Percentiles rank a stretch among this genome's conserved stretches.
Evolutionary conservation across 2,329 filamentous ascomycete genomes (phyloP).

Genomic region (Stromatinia cepivora): DNA sequence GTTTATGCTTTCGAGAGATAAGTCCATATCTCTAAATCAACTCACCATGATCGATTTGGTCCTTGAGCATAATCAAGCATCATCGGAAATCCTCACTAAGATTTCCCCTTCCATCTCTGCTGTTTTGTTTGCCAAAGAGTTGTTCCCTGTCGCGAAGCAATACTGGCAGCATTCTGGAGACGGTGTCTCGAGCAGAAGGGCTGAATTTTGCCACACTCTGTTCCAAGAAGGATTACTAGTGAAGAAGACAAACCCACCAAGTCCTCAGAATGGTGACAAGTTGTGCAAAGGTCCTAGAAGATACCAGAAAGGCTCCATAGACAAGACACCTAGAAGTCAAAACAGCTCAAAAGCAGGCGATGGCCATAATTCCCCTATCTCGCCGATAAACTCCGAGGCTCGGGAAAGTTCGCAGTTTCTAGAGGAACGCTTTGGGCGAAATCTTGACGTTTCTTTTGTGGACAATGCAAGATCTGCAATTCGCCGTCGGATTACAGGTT

Average conservation of each 20-base stretch:
- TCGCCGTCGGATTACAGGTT: slow-evolving; percentile 82
- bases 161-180: slow-evolving; percentile 98
- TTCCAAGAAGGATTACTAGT: slow-evolving; percentile 68
- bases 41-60: slow-evolving; percentile 63
- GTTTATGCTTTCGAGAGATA: slow-evolving; percentile 66
- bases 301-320: slow-evolving; percentile 67
- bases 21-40: slow-evolving; percentile 50
- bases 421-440: slow-evolving; percentile 91
- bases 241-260: slow-evolving; percentile 43
- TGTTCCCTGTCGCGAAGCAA: slow-evolving; percentile 76
- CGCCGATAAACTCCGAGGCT: slow-evolving; percentile 34
- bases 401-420: slow-evolving; percentile 78
- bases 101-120: slow-evolving; percentile 64
- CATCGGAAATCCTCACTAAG: slow-evolving; percentile 53
- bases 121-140: slow-evolving; percentile 68
- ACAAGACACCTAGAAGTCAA: slow-evolving; percentile 40
- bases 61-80: slow-evolving; percentile 56
- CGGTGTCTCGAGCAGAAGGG: slow-evolving; percentile 85
- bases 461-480: slow-evolving; percentile 84
- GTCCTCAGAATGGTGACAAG: slow-evolving; percentile 34
- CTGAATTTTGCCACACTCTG: slow-evolving; percentile 81
- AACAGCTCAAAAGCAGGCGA: slow-evolving; percentile 26
- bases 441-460: slow-evolving; percentile 77
- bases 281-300: slow-evolving; percentile 69
- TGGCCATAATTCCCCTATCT: neutral